A percentile compares a stretch with the other conserved stretches of the same genome.
These are phyloP conservation scores for Musa schizocarpa DNA, from an alignment of 176 grass and related monocot species.

Conservation along the genomic window DNA sequence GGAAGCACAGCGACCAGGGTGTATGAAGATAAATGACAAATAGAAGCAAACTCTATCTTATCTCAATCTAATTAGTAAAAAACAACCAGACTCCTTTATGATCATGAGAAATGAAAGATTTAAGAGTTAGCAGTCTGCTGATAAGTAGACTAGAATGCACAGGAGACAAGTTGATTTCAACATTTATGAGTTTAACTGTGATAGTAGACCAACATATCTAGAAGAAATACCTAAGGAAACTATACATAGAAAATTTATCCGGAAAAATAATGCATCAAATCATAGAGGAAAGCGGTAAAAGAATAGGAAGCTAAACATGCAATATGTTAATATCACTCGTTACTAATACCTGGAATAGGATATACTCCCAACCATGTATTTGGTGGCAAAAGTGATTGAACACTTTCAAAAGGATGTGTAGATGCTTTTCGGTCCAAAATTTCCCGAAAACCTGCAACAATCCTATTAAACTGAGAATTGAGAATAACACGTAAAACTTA, in stretches of 20 bases:
- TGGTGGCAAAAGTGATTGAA: slow-evolving; percentile 74
- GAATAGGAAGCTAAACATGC: not conserved
- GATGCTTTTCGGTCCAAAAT: slow-evolving; percentile 69
- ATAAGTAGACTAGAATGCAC: not conserved
- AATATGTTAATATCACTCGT: not conserved
- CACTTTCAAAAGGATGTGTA: slow-evolving; percentile 87
- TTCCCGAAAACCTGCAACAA: slow-evolving; percentile 70
- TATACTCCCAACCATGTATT: slow-evolving; percentile 74
- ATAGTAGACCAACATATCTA: not conserved
- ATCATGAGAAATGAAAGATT: no score
- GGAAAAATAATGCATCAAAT: not conserved
- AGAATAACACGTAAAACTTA: not conserved
- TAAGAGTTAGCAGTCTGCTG: no score
- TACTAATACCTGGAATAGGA: slow-evolving; percentile 50
- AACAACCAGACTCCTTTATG: no score
- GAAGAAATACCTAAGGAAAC: not conserved
- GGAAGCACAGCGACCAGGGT: no score
- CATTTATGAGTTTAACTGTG: no score
- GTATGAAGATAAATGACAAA: no score
- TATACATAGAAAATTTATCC: not conserved
- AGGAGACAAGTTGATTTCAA: no score
- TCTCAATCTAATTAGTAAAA: no score
- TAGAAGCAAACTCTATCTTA: no score
- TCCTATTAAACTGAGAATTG: slow-evolving; percentile 8
- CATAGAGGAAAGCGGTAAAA: not conserved